Evolutionary conservation across 148 eudicot species (phyloP).

Genomic region (Persicaria maculosa): DNA sequence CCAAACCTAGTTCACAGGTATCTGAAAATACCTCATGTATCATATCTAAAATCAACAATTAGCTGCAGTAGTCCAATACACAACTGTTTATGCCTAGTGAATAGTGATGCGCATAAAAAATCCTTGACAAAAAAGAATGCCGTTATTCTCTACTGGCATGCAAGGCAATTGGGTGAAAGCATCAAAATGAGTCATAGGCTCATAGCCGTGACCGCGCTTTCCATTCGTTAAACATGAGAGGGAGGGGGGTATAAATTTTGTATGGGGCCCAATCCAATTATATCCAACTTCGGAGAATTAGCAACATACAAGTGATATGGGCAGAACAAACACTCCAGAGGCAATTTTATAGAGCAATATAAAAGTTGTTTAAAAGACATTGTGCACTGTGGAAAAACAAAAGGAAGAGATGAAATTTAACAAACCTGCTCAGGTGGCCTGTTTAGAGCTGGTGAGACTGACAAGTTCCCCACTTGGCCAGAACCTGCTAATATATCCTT

Average conservation of each 20-base stretch:
- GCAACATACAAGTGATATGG: neutral
- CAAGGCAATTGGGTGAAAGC: neutral
- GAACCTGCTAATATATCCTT: slow-evolving; percentile 85
- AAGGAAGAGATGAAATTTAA: neutral
- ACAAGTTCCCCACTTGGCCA: slow-evolving; percentile 70
- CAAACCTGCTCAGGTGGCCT: slow-evolving; percentile 97
- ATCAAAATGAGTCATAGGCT: neutral
- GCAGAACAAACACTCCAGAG: neutral
- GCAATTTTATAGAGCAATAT: neutral
- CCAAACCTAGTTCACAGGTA: neutral
- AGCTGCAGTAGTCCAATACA: neutral
- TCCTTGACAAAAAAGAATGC: neutral
- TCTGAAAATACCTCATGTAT: neutral
- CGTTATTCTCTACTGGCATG: neutral
- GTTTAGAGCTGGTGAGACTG: slow-evolving; percentile 85
- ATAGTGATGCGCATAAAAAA: neutral
- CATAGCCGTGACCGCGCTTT: neutral
- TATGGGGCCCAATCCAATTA: neutral
- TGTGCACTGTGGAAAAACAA: neutral
- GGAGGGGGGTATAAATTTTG: neutral
- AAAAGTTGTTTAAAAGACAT: neutral
- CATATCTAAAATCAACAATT: neutral
- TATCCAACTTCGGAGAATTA: neutral
- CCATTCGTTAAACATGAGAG: neutral
- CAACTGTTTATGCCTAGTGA: neutral